Conservation (phyloP, 805 yeast genomes). For the Kregervanrija fluxuum region DNA sequence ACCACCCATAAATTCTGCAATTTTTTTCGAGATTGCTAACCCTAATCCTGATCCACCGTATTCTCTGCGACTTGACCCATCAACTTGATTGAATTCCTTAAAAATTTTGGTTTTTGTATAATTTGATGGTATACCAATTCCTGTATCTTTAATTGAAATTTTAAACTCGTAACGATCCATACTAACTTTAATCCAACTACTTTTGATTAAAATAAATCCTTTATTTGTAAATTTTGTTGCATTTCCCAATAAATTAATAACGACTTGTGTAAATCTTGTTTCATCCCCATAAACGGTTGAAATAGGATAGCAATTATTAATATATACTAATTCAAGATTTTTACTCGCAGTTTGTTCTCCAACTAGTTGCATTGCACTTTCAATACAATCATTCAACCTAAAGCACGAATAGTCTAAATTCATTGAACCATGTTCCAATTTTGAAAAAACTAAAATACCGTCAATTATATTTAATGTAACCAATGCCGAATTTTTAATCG, state of each 20-base stretch:
- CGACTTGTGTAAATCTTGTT: slow-evolving; percentile 42
- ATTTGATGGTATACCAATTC: slow-evolving; percentile 44
- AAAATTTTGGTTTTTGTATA: slow-evolving; percentile 37
- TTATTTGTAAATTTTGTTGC: slow-evolving; percentile 42
- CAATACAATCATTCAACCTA: slow-evolving; percentile 36
- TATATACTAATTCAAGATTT: slow-evolving; percentile 37
- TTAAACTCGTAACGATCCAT: slow-evolving; percentile 33
- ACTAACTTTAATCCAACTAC: slow-evolving; percentile 21
- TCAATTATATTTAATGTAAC: slow-evolving; percentile 46
- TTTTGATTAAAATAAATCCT: slow-evolving; percentile 36
- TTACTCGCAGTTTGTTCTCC: slow-evolving; percentile 40
- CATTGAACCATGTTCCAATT: slow-evolving; percentile 49
- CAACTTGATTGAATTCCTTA: slow-evolving; percentile 50
- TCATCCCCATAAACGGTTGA: slow-evolving; percentile 39
- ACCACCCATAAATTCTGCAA: slow-evolving; percentile 73
- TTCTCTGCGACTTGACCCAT: slow-evolving; percentile 42
- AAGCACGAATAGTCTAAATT: slow-evolving; percentile 37
- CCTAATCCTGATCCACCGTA: slow-evolving; percentile 68
- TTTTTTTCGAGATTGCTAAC: slow-evolving; percentile 71
- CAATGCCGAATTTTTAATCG: slow-evolving; percentile 43
- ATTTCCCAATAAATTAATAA: slow-evolving; percentile 46
- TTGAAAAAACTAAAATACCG: slow-evolving; percentile 47
- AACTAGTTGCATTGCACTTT: slow-evolving; percentile 41
- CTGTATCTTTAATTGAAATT: slow-evolving; percentile 41
- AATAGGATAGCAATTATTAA: slow-evolving; percentile 34